Conservation (phyloP, 2,329 filamentous ascomycete species). For the Drechslerella dactyloides region DNA sequence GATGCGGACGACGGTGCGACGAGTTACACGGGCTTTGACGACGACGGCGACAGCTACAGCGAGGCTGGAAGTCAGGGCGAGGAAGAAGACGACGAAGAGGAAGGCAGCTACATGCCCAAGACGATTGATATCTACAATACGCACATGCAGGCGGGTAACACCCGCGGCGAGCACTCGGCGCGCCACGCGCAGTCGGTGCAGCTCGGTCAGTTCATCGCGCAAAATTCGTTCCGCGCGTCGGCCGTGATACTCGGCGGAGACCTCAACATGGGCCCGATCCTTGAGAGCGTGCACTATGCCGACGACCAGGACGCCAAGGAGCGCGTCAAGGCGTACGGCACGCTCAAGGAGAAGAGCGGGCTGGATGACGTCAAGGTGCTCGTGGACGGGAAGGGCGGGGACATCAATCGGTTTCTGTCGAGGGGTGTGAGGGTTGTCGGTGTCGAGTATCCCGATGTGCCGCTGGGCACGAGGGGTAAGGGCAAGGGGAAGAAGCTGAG, state of each 20-base stretch:
- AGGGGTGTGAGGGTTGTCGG: conserved; percentile 32
- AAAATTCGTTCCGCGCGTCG: conserved; percentile 44
- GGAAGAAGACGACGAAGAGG: conserved; percentile 14
- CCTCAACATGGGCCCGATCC: conserved; percentile 43
- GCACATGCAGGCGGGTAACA: conserved; percentile 42
- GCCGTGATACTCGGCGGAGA: conserved; percentile 40
- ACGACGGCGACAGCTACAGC: conserved; percentile 6
- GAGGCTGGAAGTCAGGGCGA: too few species aligned
- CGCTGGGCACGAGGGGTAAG: conserved; percentile 25
- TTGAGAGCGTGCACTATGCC: conserved; percentile 42
- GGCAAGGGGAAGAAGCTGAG: conserved; percentile 44
- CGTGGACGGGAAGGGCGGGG: conserved; percentile 40
- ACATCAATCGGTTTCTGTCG: conserved; percentile 46
- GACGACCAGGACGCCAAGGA: conserved; percentile 36
- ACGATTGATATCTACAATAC: conserved; percentile 49
- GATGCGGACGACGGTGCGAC: conserved; percentile 1
- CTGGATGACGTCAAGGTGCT: conserved; percentile 43
- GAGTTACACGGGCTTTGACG: conserved; percentile 14
- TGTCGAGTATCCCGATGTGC: conserved; percentile 36
- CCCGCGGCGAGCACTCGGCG: conserved; percentile 28
- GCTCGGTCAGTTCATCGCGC: conserved; percentile 46
- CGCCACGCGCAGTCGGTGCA: conserved; percentile 37
- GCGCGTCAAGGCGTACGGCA: conserved; percentile 39
- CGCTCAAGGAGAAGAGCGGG: conserved; percentile 32
- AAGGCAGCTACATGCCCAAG: conserved; percentile 16